Conservation (phyloP, 306 rosid genomes). For the barrel medic (Medicago truncatula) region DNA sequence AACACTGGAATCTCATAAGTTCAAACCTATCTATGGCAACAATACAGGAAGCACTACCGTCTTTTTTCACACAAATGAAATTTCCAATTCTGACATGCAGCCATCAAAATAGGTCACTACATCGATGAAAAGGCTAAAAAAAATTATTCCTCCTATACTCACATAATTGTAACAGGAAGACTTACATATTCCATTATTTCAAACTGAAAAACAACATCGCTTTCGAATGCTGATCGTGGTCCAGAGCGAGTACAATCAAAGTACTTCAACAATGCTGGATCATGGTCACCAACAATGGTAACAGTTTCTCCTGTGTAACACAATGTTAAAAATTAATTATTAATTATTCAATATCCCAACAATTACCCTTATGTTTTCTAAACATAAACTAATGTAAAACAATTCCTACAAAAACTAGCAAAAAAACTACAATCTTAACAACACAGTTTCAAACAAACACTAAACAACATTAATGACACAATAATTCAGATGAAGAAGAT, state of each 20-base stretch:
- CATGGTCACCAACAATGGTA: constrained; percentile 88
- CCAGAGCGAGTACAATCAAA: constrained; percentile 74
- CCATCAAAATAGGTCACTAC: neutral
- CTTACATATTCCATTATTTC: constrained; percentile 99
- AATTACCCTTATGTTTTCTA: constrained; percentile 2
- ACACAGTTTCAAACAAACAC: constrained; percentile 14
- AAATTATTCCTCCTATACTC: neutral
- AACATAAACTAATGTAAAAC: constrained; percentile 29
- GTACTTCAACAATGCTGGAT: constrained; percentile 73
- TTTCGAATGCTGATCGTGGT: constrained; percentile 62
- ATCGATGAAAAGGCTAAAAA: constrained; percentile 30
- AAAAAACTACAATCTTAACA: constrained; percentile 8
- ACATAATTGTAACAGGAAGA: constrained; percentile 12
- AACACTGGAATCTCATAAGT: constrained; percentile 14
- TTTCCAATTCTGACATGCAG: constrained; percentile 10
- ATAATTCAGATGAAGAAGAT: constrained; percentile 30
- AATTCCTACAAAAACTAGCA: constrained; percentile 15
- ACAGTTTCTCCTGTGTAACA: constrained; percentile 80
- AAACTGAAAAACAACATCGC: constrained; percentile 72
- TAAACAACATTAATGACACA: neutral
- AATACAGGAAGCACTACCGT: constrained; percentile 18
- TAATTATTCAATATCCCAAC: constrained; percentile 9
- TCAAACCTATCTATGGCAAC: constrained; percentile 1
- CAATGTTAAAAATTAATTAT: neutral
- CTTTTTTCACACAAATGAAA: constrained; percentile 27